A percentile compares a stretch with the other conserved stretches of the same genome.
Conservation (phyloP, 2,329 filamentous ascomycete species). For the Aspergillus sp. region DNA sequence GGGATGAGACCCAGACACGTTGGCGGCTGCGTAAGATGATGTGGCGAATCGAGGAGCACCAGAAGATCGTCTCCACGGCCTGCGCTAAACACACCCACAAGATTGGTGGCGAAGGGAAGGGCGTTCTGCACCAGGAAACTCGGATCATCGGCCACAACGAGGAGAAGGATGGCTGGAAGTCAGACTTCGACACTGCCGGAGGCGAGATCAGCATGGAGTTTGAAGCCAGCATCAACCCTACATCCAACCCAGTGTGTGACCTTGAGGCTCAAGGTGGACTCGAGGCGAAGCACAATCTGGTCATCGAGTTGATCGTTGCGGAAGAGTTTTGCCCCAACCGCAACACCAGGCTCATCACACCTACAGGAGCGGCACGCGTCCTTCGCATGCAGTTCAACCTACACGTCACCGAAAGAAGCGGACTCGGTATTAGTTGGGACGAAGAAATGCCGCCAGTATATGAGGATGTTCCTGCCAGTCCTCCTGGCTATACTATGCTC, state of each 20-base stretch:
- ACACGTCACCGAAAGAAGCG: slow-evolving; percentile 76
- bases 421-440: slow-evolving; percentile 93
- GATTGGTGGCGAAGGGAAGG: slow-evolving; percentile 66
- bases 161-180: slow-evolving; percentile 88
- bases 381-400: slow-evolving; percentile 89
- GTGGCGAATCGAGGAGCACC: slow-evolving; percentile 89
- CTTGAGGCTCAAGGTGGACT: slow-evolving; percentile 72
- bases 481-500: slow-evolving; percentile 64
- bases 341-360: slow-evolving; percentile 72
- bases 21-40: slow-evolving; percentile 91
- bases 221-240: slow-evolving; percentile 60
- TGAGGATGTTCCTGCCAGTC: slow-evolving; percentile 84
- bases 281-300: slow-evolving; percentile 77
- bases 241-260: slow-evolving; percentile 71
- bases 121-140: slow-evolving; percentile 70
- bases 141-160: slow-evolving; percentile 78
- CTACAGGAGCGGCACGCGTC: slow-evolving; percentile 86
- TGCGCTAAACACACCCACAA: slow-evolving; percentile 74
- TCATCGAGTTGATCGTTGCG: slow-evolving; percentile 90
- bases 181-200: slow-evolving; percentile 64
- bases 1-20: slow-evolving; percentile 67
- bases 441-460: slow-evolving; percentile 94
- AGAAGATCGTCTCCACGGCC: slow-evolving; percentile 74
- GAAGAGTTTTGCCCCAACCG: slow-evolving; percentile 77
- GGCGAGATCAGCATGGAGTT: slow-evolving; percentile 84